Percentiles rank a stretch among this genome's conserved stretches.
phyloP scores from a whole-genome alignment of 805 yeast species.

The Metschnikowia anglica region DNA sequence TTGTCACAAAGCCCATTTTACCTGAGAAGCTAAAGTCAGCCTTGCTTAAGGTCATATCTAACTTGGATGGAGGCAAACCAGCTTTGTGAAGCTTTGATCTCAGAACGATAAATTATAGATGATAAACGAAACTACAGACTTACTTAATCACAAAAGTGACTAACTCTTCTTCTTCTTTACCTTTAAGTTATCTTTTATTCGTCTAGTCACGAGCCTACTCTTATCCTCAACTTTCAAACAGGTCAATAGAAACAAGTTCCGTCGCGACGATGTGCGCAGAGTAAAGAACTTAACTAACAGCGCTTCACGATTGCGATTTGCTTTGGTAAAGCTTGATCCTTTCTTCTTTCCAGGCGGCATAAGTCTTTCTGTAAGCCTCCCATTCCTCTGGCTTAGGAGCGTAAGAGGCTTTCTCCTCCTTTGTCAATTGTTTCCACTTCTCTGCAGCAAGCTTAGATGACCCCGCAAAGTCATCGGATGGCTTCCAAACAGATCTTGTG shows the following conservation, averaged over 20 bases:
- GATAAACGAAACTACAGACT: background rate
- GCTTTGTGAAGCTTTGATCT: background rate
- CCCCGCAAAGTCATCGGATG: slow-evolving; percentile 25
- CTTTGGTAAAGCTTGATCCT: slow-evolving; percentile 23
- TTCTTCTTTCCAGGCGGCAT: slow-evolving; percentile 32
- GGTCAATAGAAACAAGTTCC: background rate
- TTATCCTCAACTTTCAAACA: background rate
- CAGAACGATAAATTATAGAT: background rate
- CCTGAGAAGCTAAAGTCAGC: slow-evolving; percentile 45
- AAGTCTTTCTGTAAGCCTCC: slow-evolving; percentile 23
- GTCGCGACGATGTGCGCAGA: background rate
- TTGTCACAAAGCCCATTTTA: slow-evolving; percentile 51
- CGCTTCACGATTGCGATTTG: background rate
- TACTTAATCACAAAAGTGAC: background rate
- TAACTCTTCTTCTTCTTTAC: background rate
- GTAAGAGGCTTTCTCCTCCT: slow-evolving; percentile 29
- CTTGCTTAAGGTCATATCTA: slow-evolving; percentile 21
- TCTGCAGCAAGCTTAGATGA: slow-evolving; percentile 27
- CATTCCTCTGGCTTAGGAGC: slow-evolving; percentile 20
- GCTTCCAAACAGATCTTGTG: slow-evolving; percentile 29
- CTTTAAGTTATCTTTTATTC: background rate
- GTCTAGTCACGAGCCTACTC: background rate
- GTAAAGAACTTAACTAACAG: background rate
- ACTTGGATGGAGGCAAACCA: background rate
- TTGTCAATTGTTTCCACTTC: slow-evolving; percentile 33